phyloP scores from a whole-genome alignment of 2,329 filamentous ascomycete species.

The Talaromyces pinophilus region DNA sequence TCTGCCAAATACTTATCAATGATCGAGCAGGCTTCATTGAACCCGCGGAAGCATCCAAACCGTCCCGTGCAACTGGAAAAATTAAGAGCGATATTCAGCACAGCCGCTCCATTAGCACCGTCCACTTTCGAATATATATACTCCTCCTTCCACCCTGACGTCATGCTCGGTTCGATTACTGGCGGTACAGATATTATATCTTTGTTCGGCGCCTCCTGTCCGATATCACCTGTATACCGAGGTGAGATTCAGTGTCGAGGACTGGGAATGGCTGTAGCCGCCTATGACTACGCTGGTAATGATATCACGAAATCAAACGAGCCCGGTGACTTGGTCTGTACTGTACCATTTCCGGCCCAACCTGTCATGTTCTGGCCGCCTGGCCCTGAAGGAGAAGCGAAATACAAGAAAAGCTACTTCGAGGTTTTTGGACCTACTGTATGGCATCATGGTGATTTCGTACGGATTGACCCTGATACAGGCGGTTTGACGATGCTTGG shows the following conservation, averaged over 20 bases:
- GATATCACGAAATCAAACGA: constrained; percentile 64
- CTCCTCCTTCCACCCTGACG: constrained; percentile 70
- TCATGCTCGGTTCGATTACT: constrained; percentile 91
- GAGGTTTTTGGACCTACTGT: constrained; percentile 68
- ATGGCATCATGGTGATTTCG: constrained; percentile 96
- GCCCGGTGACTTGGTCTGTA: constrained; percentile 86
- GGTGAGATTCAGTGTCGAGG: constrained; percentile 78
- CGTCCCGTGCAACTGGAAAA: constrained; percentile 44
- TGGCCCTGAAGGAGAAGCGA: constrained; percentile 67
- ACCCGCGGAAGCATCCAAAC: constrained; percentile 56
- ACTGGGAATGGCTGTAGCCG: constrained; percentile 73
- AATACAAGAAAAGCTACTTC: constrained; percentile 85
- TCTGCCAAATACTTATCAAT: constrained; percentile 91
- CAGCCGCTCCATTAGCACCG: constrained; percentile 85
- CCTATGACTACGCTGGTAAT: constrained; percentile 58
- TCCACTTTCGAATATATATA: constrained; percentile 94
- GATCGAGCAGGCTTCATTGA: constrained; percentile 74
- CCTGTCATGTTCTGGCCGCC: constrained; percentile 80
- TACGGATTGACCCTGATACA: constrained; percentile 68
- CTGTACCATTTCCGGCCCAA: constrained; percentile 82
- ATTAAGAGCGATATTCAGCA: constrained; percentile 87
- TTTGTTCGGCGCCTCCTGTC: constrained; percentile 83
- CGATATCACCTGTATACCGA: constrained; percentile 68
- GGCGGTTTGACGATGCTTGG: constrained; percentile 88
- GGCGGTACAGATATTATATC: constrained; percentile 97